Conservation (phyloP, 768 basidiomycete species). For the Gyrodon lividus region DNA sequence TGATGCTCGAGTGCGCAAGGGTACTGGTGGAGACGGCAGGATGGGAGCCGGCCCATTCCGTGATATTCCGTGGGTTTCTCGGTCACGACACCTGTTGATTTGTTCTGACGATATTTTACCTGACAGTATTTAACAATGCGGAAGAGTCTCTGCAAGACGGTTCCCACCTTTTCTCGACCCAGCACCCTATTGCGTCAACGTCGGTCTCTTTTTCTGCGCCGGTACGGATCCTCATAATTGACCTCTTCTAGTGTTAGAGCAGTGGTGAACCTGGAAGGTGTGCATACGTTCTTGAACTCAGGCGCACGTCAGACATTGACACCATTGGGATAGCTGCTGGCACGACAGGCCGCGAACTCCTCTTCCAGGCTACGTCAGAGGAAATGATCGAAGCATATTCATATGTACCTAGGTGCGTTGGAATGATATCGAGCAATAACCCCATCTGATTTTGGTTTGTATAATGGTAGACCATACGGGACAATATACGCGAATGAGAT, state of each 20-base stretch:
- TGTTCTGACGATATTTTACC: neutral
- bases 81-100: neutral
- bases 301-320: neutral
- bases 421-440: neutral
- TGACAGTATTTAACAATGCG: constrained; percentile 87
- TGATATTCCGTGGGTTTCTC: constrained; percentile 72
- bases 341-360: constrained; percentile 78
- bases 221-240: neutral
- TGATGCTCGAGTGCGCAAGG: constrained; percentile 88
- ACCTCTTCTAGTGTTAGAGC: constrained; percentile 64
- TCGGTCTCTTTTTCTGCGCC: constrained; percentile 34
- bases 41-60: constrained; percentile 72
- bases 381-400: constrained; percentile 94
- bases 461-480: constrained; percentile 65
- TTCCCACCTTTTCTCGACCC: constrained; percentile 90
- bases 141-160: constrained; percentile 96
- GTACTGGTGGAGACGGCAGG: constrained; percentile 65
- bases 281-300: neutral
- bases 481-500: constrained; percentile 89
- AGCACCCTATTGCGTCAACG: constrained; percentile 74
- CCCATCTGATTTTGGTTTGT: neutral
- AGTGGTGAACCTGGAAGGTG: constrained; percentile 88
- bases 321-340: constrained; percentile 63
- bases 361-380: constrained; percentile 95
- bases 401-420: constrained; percentile 66